These are phyloP conservation scores for Venturia asperata DNA, from an alignment of 2,329 filamentous ascomycete species.

Conservation along the genomic window DNA sequence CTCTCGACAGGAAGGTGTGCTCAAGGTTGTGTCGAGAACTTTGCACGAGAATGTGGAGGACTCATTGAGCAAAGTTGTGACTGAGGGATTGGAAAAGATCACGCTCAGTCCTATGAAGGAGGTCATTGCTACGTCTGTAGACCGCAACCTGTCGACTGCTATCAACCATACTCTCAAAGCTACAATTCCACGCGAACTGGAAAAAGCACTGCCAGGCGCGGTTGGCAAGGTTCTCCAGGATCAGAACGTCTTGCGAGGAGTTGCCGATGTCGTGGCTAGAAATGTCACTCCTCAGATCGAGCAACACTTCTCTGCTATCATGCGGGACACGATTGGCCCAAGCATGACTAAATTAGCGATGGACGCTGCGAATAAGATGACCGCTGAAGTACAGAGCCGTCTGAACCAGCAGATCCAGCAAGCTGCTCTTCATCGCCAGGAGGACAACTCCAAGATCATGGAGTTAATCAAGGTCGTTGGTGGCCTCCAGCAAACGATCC, in stretches of 20 bases:
- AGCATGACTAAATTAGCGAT: conserved; percentile 58
- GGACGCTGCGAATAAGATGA: conserved; percentile 60
- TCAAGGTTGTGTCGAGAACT: conserved; percentile 61
- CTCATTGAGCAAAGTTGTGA: conserved; percentile 69
- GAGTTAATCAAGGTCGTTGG: conserved; percentile 62
- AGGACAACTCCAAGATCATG: conserved; percentile 60
- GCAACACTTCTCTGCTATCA: conserved; percentile 51
- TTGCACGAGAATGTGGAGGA: conserved; percentile 66
- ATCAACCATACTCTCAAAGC: conserved; percentile 60
- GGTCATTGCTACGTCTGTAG: conserved; percentile 59
- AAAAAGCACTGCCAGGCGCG: conserved; percentile 59
- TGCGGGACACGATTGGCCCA: conserved; percentile 59
- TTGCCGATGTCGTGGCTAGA: conserved; percentile 65
- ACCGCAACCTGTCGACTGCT: conserved; percentile 62
- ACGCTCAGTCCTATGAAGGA: conserved; percentile 69
- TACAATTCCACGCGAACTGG: conserved; percentile 65
- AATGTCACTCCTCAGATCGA: conserved; percentile 63
- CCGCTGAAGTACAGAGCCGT: conserved; percentile 59
- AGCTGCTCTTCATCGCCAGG: conserved; percentile 45
- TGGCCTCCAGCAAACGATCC: conserved; percentile 60
- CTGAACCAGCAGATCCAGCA: conserved; percentile 46
- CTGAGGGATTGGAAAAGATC: conserved; percentile 64
- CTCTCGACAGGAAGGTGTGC: conserved; percentile 62
- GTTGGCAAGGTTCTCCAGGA: conserved; percentile 64
- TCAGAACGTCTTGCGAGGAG: conserved; percentile 62